Percentiles rank a stretch among this genome's conserved stretches.
Conservation (phyloP, 2,329 filamentous ascomycete species). For the Fusarium austroafricanum region DNA sequence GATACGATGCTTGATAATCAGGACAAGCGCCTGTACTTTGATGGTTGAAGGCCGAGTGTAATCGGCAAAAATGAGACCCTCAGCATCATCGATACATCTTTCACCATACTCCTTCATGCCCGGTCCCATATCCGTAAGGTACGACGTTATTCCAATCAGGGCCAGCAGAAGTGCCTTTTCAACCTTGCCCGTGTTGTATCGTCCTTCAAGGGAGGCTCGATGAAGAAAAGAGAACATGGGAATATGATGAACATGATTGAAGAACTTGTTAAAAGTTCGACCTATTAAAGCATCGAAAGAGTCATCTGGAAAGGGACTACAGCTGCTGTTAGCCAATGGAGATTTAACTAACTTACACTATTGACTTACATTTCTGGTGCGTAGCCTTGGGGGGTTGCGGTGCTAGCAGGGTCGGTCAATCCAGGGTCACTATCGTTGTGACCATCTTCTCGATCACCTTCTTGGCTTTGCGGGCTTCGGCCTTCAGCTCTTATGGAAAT, state of each 20-base stretch:
- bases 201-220: constrained; percentile 69
- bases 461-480: constrained; percentile 51
- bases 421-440: constrained; percentile 52
- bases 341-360: not conserved
- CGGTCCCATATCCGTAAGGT: constrained; percentile 66
- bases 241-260: constrained; percentile 69
- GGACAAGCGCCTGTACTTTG: constrained; percentile 62
- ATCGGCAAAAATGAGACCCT: constrained; percentile 63
- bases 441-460: constrained; percentile 51
- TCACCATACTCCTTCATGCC: constrained; percentile 64
- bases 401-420: constrained; percentile 50
- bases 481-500: constrained; percentile 43
- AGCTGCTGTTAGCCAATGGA: constrained; percentile 36
- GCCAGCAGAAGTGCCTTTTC: constrained; percentile 66
- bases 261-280: constrained; percentile 67
- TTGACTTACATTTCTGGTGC: constrained; percentile 51
- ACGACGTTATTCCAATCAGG: constrained; percentile 66
- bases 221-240: constrained; percentile 70
- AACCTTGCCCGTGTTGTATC: constrained; percentile 67
- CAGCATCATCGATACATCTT: constrained; percentile 66
- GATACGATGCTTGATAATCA: constrained; percentile 59
- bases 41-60: constrained; percentile 67
- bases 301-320: constrained; percentile 54
- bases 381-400: constrained; percentile 50
- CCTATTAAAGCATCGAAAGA: constrained; percentile 62